Evolutionary conservation across 495 filamentous ascomycete species (phyloP), one percentile per base, ranked within the genome.

Genomic region (Aspergillus sclerotioniger): DNA sequence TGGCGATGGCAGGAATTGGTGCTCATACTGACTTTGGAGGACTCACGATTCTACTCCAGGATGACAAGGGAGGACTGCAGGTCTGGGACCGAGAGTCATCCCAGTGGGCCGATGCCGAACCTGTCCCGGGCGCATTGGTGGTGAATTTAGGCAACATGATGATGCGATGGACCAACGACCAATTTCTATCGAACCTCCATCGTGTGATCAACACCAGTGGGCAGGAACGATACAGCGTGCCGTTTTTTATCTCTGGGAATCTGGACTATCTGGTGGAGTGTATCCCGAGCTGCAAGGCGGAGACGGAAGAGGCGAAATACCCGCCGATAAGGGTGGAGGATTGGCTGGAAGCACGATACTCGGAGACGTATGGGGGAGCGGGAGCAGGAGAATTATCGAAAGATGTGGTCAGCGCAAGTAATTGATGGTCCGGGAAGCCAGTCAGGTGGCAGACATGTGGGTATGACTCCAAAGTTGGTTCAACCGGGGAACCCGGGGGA

Each of bases 1-100:
- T 47, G 9, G 16, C 19, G 15, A 20, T 19, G 3, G 3, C 52
- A 70, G 78, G 54, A 56, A 79, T 64, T 62, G 80, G 79, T 12
- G 81, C 79, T 0, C 81, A 84, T 54, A 82, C 77, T 0, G 81
- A 83, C 63, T 83, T 73, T 66, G 76, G 77, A 16, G 71, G 65
- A 10, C 63, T 81, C 3, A 81, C 79, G 0, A 67, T 82, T 0
- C 69, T 82, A 10, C 63, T 80, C 6, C 67, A 71, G 54, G 74
- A 80, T 55, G 50, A 66, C 7, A 63, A 56, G 29, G 68, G 68
- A 13, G 71, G 80, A 6, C 68, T 81, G 31, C 70, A 80, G 54
- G 76, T 83, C 28, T 72, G 68, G 52, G 62, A 80, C 56, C 63
- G 68, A 6, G 51, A 53, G 6, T 66, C 70, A n/a, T 50, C 51